phyloP scores from a whole-genome alignment of 495 filamentous ascomycete species.

The Talaromyces thailandensis region DNA sequence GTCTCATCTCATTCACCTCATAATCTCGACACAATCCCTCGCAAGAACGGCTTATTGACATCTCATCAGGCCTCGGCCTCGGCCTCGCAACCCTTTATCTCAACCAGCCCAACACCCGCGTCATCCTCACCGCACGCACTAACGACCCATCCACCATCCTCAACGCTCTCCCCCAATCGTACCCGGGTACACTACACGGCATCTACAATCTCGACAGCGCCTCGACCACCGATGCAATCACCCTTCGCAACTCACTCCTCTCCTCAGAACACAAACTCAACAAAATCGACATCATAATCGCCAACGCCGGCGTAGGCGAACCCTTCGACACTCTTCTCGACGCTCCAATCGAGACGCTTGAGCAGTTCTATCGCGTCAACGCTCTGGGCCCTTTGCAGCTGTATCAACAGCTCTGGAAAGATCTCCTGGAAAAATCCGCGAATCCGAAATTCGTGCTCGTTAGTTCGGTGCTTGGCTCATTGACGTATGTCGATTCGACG shows the following conservation, averaged over 20 bases:
- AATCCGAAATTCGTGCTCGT: conserved; percentile 29
- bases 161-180: conserved; percentile 13
- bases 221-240: conserved; percentile 10
- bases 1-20: background rate
- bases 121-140: conserved; percentile 38
- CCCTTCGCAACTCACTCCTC: conserved; percentile 26
- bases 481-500: conserved; percentile 15
- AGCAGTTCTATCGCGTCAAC: conserved; percentile 30
- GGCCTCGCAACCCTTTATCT: conserved; percentile 27
- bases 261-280: conserved; percentile 12
- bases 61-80: conserved; percentile 33
- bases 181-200: conserved; percentile 17
- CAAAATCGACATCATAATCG: conserved; percentile 36
- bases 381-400: conserved; percentile 25
- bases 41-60: background rate
- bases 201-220: conserved; percentile 6
- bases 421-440: conserved; percentile 15
- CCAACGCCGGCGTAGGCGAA: conserved; percentile 37
- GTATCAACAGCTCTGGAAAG: conserved; percentile 22
- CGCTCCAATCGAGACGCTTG: conserved; percentile 19
- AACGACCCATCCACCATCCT: conserved; percentile 12
- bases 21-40: background rate
- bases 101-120: conserved; percentile 27
- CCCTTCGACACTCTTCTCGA: conserved; percentile 14
- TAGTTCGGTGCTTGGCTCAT: conserved; percentile 18